phyloP scores from a whole-genome alignment of 1,284 basidiomycete species.

The Kwoniella shivajii region DNA sequence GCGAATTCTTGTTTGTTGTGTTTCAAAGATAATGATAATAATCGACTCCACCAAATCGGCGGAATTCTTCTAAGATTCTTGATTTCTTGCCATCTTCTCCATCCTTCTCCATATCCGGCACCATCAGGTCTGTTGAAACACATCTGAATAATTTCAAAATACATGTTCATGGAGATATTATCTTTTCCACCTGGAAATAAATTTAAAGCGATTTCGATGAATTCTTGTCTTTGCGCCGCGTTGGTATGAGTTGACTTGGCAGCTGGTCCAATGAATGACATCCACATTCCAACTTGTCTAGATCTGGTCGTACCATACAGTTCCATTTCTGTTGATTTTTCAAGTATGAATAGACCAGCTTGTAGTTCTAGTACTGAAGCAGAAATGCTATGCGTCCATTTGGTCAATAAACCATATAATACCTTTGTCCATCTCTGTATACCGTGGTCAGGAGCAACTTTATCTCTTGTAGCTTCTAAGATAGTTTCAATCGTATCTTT shows the following conservation, averaged over 20 bases:
- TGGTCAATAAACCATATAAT: conserved; percentile 13
- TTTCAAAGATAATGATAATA: conserved; percentile 8
- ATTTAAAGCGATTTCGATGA: conserved; percentile 16
- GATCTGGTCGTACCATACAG: conserved; percentile 11
- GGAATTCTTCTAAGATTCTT: neutral
- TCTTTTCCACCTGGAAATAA: conserved; percentile 12
- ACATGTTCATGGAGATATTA: conserved; percentile 7
- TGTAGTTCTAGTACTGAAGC: conserved; percentile 5
- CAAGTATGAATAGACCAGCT: conserved; percentile 16
- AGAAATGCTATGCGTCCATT: conserved; percentile 1
- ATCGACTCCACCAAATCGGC: conserved; percentile 9
- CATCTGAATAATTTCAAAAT: conserved; percentile 12
- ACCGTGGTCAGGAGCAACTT: neutral
- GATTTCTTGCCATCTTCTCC: conserved; percentile 11
- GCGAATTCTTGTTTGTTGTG: conserved; percentile 2
- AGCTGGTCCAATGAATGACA: conserved; percentile 11
- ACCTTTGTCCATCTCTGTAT: conserved; percentile 18
- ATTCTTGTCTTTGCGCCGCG: conserved; percentile 3
- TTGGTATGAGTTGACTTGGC: conserved; percentile 1
- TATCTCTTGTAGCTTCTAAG: conserved; percentile 4
- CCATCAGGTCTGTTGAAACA: conserved; percentile 6
- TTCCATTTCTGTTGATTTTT: neutral
- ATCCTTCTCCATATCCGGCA: conserved; percentile 12
- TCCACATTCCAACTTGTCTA: conserved; percentile 15
- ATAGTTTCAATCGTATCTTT: conserved; percentile 1